Conservation (phyloP, 495 filamentous ascomycete genomes). For the Hypoxylon intermedium region DNA sequence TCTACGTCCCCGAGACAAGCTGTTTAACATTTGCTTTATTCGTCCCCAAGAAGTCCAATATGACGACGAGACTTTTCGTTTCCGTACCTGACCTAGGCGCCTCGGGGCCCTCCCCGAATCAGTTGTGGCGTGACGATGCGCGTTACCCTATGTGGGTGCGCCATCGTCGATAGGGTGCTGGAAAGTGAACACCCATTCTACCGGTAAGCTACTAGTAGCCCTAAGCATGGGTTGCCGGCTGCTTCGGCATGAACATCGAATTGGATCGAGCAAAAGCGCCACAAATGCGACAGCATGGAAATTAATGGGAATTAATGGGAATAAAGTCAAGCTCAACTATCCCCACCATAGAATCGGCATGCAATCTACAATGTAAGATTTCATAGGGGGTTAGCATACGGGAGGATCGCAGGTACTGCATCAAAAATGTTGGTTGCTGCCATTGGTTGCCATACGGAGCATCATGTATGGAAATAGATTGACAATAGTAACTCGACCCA, state of each 20-base stretch:
- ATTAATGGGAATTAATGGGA: neutral
- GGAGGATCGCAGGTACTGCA: too few relatives aligned
- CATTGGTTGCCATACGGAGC: constrained; percentile 6
- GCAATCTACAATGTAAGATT: neutral
- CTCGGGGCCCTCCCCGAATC: neutral
- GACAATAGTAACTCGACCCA: constrained; percentile 4
- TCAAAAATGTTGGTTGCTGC: too few relatives aligned
- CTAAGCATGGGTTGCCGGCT: neutral
- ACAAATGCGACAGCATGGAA: neutral
- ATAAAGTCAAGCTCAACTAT: neutral
- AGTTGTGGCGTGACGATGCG: neutral
- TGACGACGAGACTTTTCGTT: neutral
- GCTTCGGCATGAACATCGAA: constrained; percentile 3
- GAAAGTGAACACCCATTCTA: neutral
- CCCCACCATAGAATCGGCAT: neutral
- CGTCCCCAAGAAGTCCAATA: neutral
- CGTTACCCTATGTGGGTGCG: too few relatives aligned
- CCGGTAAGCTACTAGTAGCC: neutral
- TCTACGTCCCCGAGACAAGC: neutral
- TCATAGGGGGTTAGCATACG: neutral
- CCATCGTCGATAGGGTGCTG: too few relatives aligned
- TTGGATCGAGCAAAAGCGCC: constrained; percentile 1
- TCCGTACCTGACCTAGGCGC: neutral
- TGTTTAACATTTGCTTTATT: neutral
- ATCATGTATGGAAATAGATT: constrained; percentile 17